Conservation (phyloP, 2,329 filamentous ascomycete genomes). For the Corynespora cassiicola region DNA sequence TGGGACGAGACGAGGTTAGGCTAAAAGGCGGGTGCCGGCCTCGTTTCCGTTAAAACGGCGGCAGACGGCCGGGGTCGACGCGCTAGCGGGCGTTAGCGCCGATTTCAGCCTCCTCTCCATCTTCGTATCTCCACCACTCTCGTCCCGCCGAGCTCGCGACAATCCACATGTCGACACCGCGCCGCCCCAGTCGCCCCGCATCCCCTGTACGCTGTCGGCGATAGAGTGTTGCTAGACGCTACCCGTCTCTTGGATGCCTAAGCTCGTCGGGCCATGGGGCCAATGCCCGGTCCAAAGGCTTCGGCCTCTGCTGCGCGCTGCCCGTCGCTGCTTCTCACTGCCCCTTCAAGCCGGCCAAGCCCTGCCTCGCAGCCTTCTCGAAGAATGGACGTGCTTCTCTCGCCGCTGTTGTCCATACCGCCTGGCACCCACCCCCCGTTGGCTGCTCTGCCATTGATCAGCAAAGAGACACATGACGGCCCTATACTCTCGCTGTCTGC, state of each 20-base stretch:
- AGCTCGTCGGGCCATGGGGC: slow-evolving; percentile 14
- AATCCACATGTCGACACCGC: slow-evolving; percentile 20
- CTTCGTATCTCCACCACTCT: slow-evolving; percentile 25
- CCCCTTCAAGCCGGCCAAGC: slow-evolving; percentile 28
- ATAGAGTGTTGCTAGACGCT: slow-evolving; percentile 31
- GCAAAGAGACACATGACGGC: slow-evolving; percentile 29
- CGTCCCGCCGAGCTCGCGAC: slow-evolving; percentile 18
- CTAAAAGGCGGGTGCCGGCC: slow-evolving; percentile 32
- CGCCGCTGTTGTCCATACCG: slow-evolving; percentile 16
- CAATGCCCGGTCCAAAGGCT: slow-evolving; percentile 37
- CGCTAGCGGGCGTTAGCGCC: slow-evolving; percentile 16
- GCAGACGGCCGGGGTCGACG: slow-evolving; percentile 28
- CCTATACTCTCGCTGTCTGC: slow-evolving; percentile 21
- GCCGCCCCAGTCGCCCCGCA: slow-evolving; percentile 15
- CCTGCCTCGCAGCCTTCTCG: slow-evolving; percentile 27
- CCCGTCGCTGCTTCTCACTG: slow-evolving; percentile 25
- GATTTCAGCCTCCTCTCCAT: slow-evolving; percentile 32
- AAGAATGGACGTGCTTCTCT: slow-evolving; percentile 27
- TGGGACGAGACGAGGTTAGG: slow-evolving; percentile 35
- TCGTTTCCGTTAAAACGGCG: slow-evolving; percentile 26
- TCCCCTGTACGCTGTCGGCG: slow-evolving; percentile 24
- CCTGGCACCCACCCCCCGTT: slow-evolving; percentile 18
- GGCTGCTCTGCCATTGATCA: slow-evolving; percentile 26
- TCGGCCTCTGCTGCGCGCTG: slow-evolving; percentile 15
- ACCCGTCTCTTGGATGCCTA: slow-evolving; percentile 13